A percentile compares a stretch with the other conserved stretches of the same genome.
Conservation (phyloP, 257 asterid genomes). For the Ilex asprella region DNA sequence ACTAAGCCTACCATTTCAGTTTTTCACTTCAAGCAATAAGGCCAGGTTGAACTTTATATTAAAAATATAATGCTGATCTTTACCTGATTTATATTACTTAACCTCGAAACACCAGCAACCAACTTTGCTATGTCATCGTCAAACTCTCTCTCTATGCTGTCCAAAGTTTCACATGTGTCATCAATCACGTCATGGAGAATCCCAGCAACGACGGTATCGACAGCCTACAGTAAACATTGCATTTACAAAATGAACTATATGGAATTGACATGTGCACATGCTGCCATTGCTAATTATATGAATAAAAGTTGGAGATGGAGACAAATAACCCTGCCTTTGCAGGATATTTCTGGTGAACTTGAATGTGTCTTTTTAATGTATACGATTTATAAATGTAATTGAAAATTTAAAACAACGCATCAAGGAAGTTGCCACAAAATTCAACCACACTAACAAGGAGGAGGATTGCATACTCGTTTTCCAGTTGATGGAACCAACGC, state of each 20-base stretch:
- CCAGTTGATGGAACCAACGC: slow-evolving; percentile 78
- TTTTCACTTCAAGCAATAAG: slow-evolving; percentile 1
- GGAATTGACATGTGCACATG: not conserved
- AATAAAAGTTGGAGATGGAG: not conserved
- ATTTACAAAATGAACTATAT: slow-evolving; percentile 12
- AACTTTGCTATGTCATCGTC: slow-evolving; percentile 72
- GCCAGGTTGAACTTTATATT: not conserved
- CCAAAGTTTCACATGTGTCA: slow-evolving; percentile 71
- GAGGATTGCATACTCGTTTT: slow-evolving; percentile 51
- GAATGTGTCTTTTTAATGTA: not conserved
- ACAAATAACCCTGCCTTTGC: not conserved
- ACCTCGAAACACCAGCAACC: slow-evolving; percentile 92
- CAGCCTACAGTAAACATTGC: slow-evolving; percentile 42
- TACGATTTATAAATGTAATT: slow-evolving; percentile 1
- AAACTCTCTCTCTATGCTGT: slow-evolving; percentile 68
- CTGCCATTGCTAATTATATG: too few species aligned
- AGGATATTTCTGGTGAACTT: not conserved
- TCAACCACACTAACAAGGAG: slow-evolving; percentile 7
- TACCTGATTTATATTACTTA: slow-evolving; percentile 95
- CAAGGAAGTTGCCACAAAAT: slow-evolving; percentile 7
- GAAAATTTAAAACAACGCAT: not conserved
- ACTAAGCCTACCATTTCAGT: slow-evolving; percentile 2
- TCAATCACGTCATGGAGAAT: slow-evolving; percentile 91
- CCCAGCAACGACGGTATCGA: slow-evolving; percentile 90
- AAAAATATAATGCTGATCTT: not conserved